Evolutionary conservation across 1,139 yeast genomes (phyloP), one percentile per base, ranked within the genome.

Genomic region (Magnusiomyces fungicola): DNA sequence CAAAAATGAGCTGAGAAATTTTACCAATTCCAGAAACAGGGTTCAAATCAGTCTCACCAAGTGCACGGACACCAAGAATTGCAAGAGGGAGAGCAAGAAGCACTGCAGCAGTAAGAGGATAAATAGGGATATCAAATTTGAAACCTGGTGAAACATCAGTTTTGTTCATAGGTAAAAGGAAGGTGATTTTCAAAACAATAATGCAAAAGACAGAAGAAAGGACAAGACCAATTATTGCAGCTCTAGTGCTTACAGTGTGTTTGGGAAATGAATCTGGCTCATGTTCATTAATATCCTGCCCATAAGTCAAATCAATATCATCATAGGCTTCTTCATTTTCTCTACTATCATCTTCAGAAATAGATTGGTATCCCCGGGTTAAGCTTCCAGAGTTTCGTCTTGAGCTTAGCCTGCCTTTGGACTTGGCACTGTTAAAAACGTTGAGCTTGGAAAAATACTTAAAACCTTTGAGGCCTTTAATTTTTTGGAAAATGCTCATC

Each of bases 1-100:
- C 96, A 68, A 92, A 88, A 3, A 92, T 66, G 43, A 92, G 72
- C 64, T 92, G 98, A 0, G 97, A 89, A 23, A 92, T 71, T 66
- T 92, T 92, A 2, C 98, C 97, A 40, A 92, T 90, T 0, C 97
- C 97, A 61, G 95, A 84, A 1, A 92, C 98, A 0, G 98, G 98
- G 62, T 92, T 92, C 57, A 92, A 74, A 68, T 92, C 98, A 0
- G 98, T 92, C 64, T 92, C 97, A 7, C 98, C 98, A 7, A 92
- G 70, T 0, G 98, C 97, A 47, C 97, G 72, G 0, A 92, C 96
- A 1, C 95, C 98, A 10, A 92, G 70, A 1, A 92, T 74, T 0
- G 96, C 86, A 46, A 92, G 74, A 53, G 88, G 69, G 40, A 90
- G 69, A 0, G 98, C 96, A 36, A 92, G 62, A 0, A 82, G 52